Base-by-base conservation (phyloP, 176 grass and related monocot genomes). In the Avena insularis region DNA sequence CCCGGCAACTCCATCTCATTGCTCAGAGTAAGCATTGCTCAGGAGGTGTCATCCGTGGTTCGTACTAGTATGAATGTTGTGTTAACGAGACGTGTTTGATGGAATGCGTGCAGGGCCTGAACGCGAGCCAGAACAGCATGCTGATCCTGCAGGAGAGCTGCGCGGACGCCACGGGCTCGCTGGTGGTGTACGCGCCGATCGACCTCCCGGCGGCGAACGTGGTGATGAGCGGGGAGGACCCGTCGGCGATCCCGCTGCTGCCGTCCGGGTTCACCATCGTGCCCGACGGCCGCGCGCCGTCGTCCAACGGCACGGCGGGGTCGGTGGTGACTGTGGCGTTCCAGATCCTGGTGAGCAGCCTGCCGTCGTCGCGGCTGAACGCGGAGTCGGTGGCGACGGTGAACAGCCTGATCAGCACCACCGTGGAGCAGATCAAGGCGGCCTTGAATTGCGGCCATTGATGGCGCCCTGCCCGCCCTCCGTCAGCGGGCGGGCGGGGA, bases 1-100 rank as follows among this genome's bases (percentile, higher is more conserved):
- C 90, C 91, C 0, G 93, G 93, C 49, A 98, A 98, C 12, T 95
- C 91, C 86, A 91, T 98, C 68, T 95, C 93, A n/a, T 92, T 98
- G 71, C 93, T 95, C 21, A 85, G 91, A 46, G 95, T 98, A 91
- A 89, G 91, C 66, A 31, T 75, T 4, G 72, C 0, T 40, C 72
- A 75, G 23, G 23, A 23, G 23, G 16, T 75, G 71, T 20, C 70
- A 13, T 14, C 13, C 10, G 43, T 35, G 9, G 19, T 59, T 59
- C 21, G 17, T n/a, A 46, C 38, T 71, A n/a, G 20, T 1, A 29
- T 29, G 29, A 29, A 29, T 29, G 29, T 29, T 12, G 29, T 71
- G 51, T 12, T 57, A 0, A 33, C 11, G 10, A 47, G 3, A 25
- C 0, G 60, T 60, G 61, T 47, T n/a, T 27, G 60, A 83, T 31